A percentile compares a stretch with the other conserved stretches of the same genome.
phyloP scores from a whole-genome alignment of 192 early-diverging fungal species.

The Helicostylum pulchrum region DNA sequence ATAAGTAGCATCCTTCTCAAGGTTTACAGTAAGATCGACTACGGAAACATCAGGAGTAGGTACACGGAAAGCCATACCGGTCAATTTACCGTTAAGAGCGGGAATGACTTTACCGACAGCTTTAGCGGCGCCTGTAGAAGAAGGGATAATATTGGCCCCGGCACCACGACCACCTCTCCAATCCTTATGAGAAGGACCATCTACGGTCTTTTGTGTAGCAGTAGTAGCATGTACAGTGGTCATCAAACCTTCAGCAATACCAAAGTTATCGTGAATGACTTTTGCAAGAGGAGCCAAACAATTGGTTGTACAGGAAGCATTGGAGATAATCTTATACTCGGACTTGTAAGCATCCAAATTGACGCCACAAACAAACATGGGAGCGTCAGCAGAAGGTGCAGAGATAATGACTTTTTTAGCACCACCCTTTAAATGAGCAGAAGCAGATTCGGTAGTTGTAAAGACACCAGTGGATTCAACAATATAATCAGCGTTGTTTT shows the following conservation, averaged over 20 bases:
- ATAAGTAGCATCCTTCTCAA: slow-evolving; percentile 89
- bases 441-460: slow-evolving; percentile 88
- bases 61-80: slow-evolving; percentile 98
- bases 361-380: slow-evolving; percentile 98
- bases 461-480: slow-evolving; percentile 99
- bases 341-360: slow-evolving; percentile 93
- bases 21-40: slow-evolving; percentile 94
- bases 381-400: slow-evolving; percentile 94
- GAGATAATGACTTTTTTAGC: slow-evolving; percentile 99
- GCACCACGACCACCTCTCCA: slow-evolving; percentile 98
- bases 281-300: slow-evolving; percentile 97
- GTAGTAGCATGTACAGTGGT: slow-evolving; percentile 98
- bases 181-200: slow-evolving; percentile 95
- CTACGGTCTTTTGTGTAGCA: slow-evolving; percentile 99
- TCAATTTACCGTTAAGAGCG: slow-evolving; percentile 77
- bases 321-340: slow-evolving; percentile 85
- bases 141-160: slow-evolving; percentile 92
- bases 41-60: slow-evolving; percentile 94
- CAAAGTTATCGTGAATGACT: slow-evolving; percentile 94
- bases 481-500: slow-evolving; percentile 80
- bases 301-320: slow-evolving; percentile 99
- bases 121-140: slow-evolving; percentile 98
- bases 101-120: slow-evolving; percentile 99
- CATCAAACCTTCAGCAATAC: slow-evolving; percentile 96
- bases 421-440: slow-evolving; percentile 83